Evolutionary conservation across 768 basidiomycete species (phyloP), one percentile per base, ranked within the genome.

Genomic region (Phlebiopsis flavidoalba): DNA sequence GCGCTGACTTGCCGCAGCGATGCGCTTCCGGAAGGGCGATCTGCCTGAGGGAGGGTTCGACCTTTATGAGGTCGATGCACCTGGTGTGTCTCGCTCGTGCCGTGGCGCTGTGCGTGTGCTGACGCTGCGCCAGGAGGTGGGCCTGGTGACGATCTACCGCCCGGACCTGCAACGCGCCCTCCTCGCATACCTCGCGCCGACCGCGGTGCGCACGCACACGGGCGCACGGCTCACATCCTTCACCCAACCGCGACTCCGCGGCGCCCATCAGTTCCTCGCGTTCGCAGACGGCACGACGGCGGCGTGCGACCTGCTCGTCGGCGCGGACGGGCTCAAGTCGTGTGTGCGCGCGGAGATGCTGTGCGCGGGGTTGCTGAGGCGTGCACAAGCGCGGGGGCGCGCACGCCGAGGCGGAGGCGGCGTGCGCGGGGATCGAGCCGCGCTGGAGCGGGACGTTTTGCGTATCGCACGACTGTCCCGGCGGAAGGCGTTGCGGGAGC

Each of bases 251-350:
- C 54, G 58, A 4, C 33, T 11, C 37, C 35, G 7, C 31, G 1
- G 48, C 49, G 58, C 71, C 72, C 19, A 77, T 86, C 63, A 71
- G 31, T n/a, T n/a, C n/a, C 72, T 91, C 60, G 66, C 74, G 21
- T 91, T 90, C 67, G 74, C 81, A 63, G 89, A 90, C 65, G 86
- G 85, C 46, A 76, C 84, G 14, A 77, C 73, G 11, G 76, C 83
- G 5, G 74, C 76, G 22, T 89, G 86, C 67, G 87, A 90, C 68
- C 68, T 89, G 11, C 80, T 91, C 47, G 71, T 89, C 56, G 87
- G 87, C 40, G 86, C 86, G n/a, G 87, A 89, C 63, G 87, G 87
- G 4, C 61, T 88, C 60, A 83, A 83, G 71, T 87, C 85, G 33
- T 76, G 74, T 59, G 81, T 74, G 19, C 75, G 79, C 21, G 60